These are phyloP conservation scores for Backusella parvicylindrica DNA, from an alignment of 192 early-diverging fungal genomes.

Conservation along the genomic window DNA sequence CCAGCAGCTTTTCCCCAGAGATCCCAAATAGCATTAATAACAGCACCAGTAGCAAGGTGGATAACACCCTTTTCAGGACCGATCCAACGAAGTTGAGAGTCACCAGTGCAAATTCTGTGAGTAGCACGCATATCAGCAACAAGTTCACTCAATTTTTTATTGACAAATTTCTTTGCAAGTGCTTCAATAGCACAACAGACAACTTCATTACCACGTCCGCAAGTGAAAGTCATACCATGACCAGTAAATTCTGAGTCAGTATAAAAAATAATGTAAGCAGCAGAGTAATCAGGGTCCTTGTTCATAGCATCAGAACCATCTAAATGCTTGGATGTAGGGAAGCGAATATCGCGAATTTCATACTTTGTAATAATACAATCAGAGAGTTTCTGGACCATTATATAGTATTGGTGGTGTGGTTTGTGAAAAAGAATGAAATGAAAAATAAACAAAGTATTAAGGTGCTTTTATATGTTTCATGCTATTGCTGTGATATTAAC, in stretches of 20 bases:
- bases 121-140: conserved; percentile 31
- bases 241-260: conserved; percentile 24
- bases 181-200: conserved; percentile 33
- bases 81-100: conserved; percentile 40
- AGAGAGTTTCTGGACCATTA: neutral
- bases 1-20: conserved; percentile 39
- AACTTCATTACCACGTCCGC: conserved; percentile 37
- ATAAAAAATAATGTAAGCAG: conserved; percentile 38
- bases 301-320: conserved; percentile 44
- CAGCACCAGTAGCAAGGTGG: conserved; percentile 39
- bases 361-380: conserved; percentile 32
- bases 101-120: conserved; percentile 32
- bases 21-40: conserved; percentile 46
- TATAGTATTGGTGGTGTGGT: neutral
- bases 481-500: neutral
- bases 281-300: conserved; percentile 41
- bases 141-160: conserved; percentile 21
- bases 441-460: neutral
- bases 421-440: neutral
- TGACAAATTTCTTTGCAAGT: conserved; percentile 32
- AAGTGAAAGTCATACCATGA: conserved; percentile 38
- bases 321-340: conserved; percentile 38
- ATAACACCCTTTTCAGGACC: conserved; percentile 43
- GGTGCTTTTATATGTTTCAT: neutral
- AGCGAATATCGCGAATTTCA: conserved; percentile 37